A percentile compares a stretch with the other conserved stretches of the same genome.
These are phyloP conservation scores for Fulvia fulva DNA, from an alignment of 2,329 filamentous ascomycete species.

Conservation along the genomic window DNA sequence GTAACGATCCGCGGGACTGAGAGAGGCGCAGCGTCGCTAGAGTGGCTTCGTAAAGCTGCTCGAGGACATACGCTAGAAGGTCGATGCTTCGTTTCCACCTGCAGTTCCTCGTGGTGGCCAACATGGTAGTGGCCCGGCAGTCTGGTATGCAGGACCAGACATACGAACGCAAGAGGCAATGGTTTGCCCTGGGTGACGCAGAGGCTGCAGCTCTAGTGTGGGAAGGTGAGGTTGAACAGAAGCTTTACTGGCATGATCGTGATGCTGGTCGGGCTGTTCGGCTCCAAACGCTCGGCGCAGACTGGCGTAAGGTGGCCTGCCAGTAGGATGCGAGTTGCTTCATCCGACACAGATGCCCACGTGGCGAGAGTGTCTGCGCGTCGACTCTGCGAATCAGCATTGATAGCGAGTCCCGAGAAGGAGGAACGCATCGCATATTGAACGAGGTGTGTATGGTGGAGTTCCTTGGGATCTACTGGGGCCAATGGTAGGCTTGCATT, in stretches of 20 bases:
- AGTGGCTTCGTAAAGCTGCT: neutral
- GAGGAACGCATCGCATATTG: neutral
- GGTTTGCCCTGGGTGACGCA: neutral
- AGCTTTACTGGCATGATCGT: neutral
- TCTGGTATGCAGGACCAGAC: neutral
- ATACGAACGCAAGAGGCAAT: neutral
- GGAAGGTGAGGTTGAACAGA: neutral
- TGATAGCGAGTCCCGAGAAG: neutral
- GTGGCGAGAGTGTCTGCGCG: neutral
- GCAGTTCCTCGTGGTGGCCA: neutral
- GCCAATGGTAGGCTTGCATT: neutral
- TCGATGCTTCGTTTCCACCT: neutral
- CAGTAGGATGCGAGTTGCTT: neutral
- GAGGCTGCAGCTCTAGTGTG: neutral
- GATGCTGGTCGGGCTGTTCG: neutral
- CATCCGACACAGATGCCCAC: neutral
- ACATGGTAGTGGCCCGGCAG: neutral
- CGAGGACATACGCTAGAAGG: neutral
- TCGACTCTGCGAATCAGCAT: neutral
- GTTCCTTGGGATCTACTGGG: neutral
- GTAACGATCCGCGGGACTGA: neutral
- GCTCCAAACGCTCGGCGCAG: neutral
- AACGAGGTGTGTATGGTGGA: neutral
- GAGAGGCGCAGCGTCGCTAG: neutral
- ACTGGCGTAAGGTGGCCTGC: neutral